These are phyloP conservation scores for Apocynum venetum DNA, from an alignment of 257 asterid genomes.

Conservation along the genomic window DNA sequence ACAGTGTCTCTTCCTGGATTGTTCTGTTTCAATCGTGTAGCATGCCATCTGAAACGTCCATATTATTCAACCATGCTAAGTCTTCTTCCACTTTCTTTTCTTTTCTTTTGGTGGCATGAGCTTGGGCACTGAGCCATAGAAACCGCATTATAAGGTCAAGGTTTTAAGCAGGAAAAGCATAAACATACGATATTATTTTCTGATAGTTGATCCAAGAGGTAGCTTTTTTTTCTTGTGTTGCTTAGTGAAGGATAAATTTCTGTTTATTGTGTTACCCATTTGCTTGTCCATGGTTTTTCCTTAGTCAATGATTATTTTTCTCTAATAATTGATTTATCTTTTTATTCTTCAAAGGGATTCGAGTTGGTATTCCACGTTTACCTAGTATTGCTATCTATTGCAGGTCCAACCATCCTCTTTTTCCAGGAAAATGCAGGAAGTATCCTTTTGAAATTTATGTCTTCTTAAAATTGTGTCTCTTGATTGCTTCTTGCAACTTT, in stretches of 20 bases:
- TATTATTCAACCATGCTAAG: too few species aligned
- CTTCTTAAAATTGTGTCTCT: constrained; percentile 1
- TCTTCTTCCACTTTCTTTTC: too few species aligned
- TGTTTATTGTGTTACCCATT: neutral
- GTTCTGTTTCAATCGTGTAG: neutral
- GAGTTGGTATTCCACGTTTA: constrained; percentile 2
- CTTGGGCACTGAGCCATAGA: neutral
- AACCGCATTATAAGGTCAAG: neutral
- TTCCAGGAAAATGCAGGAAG: constrained; percentile 99
- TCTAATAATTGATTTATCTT: neutral
- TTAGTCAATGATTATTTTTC: neutral
- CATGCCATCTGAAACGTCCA: neutral
- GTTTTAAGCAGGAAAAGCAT: neutral
- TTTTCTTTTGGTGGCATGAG: neutral
- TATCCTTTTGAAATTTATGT: constrained; percentile 47
- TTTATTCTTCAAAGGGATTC: neutral
- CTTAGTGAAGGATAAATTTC: neutral
- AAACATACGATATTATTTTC: neutral
- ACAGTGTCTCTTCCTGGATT: neutral
- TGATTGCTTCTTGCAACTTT: neutral
- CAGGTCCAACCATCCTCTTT: constrained; percentile 97
- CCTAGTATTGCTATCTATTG: constrained; percentile 17
- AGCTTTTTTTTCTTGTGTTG: neutral
- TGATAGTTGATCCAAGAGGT: neutral
- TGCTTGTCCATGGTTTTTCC: neutral